Evolutionary conservation across 2,329 filamentous ascomycete species (phyloP), one percentile per base, ranked within the genome.

Genomic region (Cercospora beticola): DNA sequence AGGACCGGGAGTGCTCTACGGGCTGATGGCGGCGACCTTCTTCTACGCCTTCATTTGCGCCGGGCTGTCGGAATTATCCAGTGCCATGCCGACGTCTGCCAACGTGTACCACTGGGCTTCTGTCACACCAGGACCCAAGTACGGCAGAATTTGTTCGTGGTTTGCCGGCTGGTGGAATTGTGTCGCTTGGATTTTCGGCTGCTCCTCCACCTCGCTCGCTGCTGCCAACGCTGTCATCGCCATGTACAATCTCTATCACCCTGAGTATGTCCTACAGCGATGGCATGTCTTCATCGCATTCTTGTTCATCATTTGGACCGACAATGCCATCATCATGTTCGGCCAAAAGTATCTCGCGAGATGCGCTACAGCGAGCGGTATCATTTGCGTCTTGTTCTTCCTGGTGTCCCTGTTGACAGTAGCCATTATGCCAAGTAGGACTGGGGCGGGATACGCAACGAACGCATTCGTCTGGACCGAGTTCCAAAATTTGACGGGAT

Each of bases 341-440:
- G 83, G 80, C n/a, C 69, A 89, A 88, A 72, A 81, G 81, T 65
- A 82, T 81, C 30, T 82, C 87, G 69, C 87, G 84, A 1, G 65
- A 76, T 78, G 16, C 72, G 89, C 63, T 85, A 87, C 68, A 4
- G 83, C 84, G n/a, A 74, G 87, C 8, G 87, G 87, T 1, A 78
- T 87, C 5, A 23, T 72, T 5, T 82, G 86, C 70, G 77, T 86
- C 46, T 83, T 87, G 28, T 81, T 79, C 2, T 86, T 86, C 30
- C 76, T 89, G 65, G 79, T 89, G 63, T 87, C 86, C 0, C 79
- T 88, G 40, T 71, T 88, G 56, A 85, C 87, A 4, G 84, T 86
- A 18, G 82, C 84, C 0, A 84, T 85, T 62, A 88, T 89, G 83
- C 85, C 85, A 6, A 78, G 76, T 49, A 76, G 71, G 30, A 83